Base-by-base conservation (phyloP, 306 rosid species). In the Trifolium dubium region DNA sequence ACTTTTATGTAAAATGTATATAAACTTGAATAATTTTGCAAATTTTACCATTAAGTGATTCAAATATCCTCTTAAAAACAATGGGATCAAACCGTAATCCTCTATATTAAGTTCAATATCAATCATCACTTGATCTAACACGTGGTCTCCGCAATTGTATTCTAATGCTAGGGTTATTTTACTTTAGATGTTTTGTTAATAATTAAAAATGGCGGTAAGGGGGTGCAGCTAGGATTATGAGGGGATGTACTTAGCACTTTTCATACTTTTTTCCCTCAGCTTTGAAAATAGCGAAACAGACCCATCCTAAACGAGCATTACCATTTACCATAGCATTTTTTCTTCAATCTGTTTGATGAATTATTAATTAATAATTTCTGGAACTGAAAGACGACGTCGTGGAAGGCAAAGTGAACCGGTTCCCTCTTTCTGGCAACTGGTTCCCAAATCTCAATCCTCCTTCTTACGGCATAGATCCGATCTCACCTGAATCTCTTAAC, bases 381-480 rank as follows among this genome's bases (percentile, higher is more conserved):
- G 14, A 64, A 46, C 55, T n/a, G 9, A 29, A 0, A 30, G 54
- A 76, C 84, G 82, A 76, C 87, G 87, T 76, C 77, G 84, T 83
- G 11, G 2, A 69, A 54, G 31, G 40, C 69, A 63, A 65, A 47
- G 46, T 8, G 37, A 79, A 43, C 44, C 12, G 50, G 77, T 64
- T 80, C 68, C 65, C 30, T 54, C 73, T 8, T 13, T 51, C 51
- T 51, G 43, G 60, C 49, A 69, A 74, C 67, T 73, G 62, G 29
- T 30, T 67, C 75, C 12, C 64, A 39, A 73, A 80, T 80, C 61
- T 14, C 47, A 44, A 80, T 60, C 82, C 34, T 34, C 32, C 55
- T 28, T 73, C 4, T 34, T 67, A 78, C 86, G 83, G 81, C 77
- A 12, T 66, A 74, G 81, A 83, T 83, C 75, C 64, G 80, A 84